Base-by-base conservation (phyloP, 208 protist species). In the Acanthamoeba sp. region DNA sequence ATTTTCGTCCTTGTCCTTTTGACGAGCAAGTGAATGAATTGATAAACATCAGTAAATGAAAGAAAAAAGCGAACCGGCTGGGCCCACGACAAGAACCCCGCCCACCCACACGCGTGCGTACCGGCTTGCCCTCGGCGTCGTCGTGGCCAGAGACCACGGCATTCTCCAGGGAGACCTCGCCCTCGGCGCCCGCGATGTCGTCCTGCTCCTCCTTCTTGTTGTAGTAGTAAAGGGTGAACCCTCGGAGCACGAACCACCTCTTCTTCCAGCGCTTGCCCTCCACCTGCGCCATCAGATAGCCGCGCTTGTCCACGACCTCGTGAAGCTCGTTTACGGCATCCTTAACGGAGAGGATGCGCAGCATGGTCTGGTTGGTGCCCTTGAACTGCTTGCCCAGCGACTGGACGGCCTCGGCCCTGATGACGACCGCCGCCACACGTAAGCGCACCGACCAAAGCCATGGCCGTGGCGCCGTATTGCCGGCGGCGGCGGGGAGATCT, bases 201-300 rank as follows among this genome's bases (percentile, higher is more conserved):
- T 84, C 73, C 42, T 84, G 73, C 36, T 84, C 73, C 73, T 84
- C 73, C 73, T 84, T 84, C 73, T 84, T 84, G 73, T 84, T 84
- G 42, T 84, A 84, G 73, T 84, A 84, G 36, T 42, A 84, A 0
- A 84, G 42, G 27, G 18, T 18, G 42, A 42, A 84, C 20, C 73
- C 73, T 50, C 73, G 29, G 73, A 84, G 73, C 73, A 84, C 73
- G 42, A 84, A 84, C 73, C 73, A 84, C 42, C 73, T 84, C 73
- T 84, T 84, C 42, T 84, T 84, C 73, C 73, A 84, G 36, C 73
- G 73, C 73, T 84, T 84, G 73, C 73, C 73, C 73, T 84, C 73
- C 73, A 84, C 73, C 42, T 84, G 73, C 40, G 73, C 73, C 73
- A 84, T 84, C 40, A 84, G 36, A 22, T 55, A 84, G 42, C 73